Base-by-base conservation (phyloP, 495 filamentous ascomycete genomes). In the Hypoxylon crocopeplum region DNA sequence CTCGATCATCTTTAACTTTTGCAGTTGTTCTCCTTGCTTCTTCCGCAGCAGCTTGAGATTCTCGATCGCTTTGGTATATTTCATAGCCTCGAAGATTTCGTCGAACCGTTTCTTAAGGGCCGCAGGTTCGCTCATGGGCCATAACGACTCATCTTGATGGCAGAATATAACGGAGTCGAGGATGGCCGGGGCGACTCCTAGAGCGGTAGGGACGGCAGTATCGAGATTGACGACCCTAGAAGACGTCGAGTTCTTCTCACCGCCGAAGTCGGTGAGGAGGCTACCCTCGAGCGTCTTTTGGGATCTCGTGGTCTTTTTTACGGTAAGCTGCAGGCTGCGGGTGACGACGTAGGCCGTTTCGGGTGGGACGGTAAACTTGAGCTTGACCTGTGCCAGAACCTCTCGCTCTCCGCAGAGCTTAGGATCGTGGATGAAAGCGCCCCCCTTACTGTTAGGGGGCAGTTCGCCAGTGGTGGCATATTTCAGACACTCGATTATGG, bases 401-500 rank as follows among this genome's bases (percentile, higher is more conserved):
- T 96, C 92, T 64, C 91, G 93, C 69, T 97, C 93, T 37, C 89
- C 89, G 53, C 82, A 89, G 48, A 97, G 81, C 84, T 92, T 93
- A 7, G 95, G 94, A 60, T 98, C 94, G 70, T 98, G 93, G 48
- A 98, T 92, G 69, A 98, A 98, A 41, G 95, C 93, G 22, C 93
- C 94, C 30, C 91, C 89, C 69, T 88, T 92, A 78, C 88, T 94
- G 77, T 97, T 97, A 21, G 93, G 92, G 19, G 94, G 94, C 1
- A 96, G 81, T 56, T 96, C 88, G 45, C 94, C 94, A 10, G 92
- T 97, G 25, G 95, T 97, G 37, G 89, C 93, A 88, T 96, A 98
- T 70, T 97, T 97, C 64, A 98, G 91, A 69, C 94, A 97, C 72
- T 98, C 94, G 75, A 98, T 98, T 71, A 98, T 96, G 38, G 95